These are phyloP conservation scores for Puccinia brachypodii DNA, from an alignment of 1,284 basidiomycete genomes.

Conservation along the genomic window DNA sequence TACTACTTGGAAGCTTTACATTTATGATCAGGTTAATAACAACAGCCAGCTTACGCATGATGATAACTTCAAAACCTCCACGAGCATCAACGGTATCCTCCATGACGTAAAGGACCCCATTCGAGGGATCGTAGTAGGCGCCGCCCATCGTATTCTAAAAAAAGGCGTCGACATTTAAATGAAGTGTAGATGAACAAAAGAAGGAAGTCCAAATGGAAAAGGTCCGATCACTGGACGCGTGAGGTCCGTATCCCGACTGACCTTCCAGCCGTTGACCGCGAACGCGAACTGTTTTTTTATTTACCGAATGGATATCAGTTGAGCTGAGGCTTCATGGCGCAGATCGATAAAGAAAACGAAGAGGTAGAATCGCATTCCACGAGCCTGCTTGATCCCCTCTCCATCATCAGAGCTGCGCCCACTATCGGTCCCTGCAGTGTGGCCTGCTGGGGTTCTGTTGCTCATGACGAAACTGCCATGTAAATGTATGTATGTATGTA, in stretches of 20 bases:
- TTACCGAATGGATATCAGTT: not conserved
- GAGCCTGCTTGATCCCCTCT: conserved; percentile 5
- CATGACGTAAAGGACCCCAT: conserved; percentile 34
- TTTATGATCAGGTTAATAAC: not conserved
- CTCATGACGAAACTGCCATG: not conserved
- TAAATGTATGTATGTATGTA: not conserved
- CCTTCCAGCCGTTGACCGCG: conserved; percentile 33
- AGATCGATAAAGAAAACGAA: too few species aligned
- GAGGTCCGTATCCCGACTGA: not conserved
- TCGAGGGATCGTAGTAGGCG: conserved; percentile 35
- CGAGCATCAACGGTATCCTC: conserved; percentile 35
- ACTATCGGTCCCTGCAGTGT: not conserved
- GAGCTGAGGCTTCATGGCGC: too few species aligned
- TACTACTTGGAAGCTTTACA: not conserved
- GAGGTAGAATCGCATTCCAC: not conserved
- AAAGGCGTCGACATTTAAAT: not conserved
- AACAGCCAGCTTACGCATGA: conserved; percentile 20
- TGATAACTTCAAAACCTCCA: conserved; percentile 29
- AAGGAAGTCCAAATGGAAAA: not conserved
- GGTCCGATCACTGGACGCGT: too few species aligned
- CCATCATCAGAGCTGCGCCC: not conserved
- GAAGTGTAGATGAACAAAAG: not conserved
- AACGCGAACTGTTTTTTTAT: conserved; percentile 21
- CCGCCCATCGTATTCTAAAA: conserved; percentile 34
- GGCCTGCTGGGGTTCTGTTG: not conserved